Percentiles rank a stretch among this genome's conserved stretches.
Evolutionary conservation across 108 stramenopile genomes (phyloP).

Genomic region (Mayamaea pseudoterrestris): DNA sequence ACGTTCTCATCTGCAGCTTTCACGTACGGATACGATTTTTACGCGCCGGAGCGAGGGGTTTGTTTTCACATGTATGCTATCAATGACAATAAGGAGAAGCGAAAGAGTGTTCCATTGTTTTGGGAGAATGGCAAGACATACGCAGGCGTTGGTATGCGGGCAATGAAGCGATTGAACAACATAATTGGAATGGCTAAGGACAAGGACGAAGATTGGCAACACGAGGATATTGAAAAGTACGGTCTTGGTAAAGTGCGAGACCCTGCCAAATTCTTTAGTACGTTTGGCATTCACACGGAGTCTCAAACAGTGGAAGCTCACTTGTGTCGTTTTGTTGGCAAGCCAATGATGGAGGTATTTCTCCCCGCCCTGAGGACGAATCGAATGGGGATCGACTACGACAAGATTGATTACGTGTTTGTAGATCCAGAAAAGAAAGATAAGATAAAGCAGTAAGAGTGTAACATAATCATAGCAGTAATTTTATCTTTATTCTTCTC

Average conservation of each 20-base stretch:
- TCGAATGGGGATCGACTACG: constrained; percentile 73
- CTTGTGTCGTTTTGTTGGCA: constrained; percentile 82
- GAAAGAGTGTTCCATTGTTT: constrained; percentile 58
- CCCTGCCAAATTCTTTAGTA: constrained; percentile 58
- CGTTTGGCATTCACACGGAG: constrained; percentile 75
- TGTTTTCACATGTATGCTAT: constrained; percentile 83
- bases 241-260: constrained; percentile 65
- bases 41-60: constrained; percentile 58
- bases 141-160: constrained; percentile 40
- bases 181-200: constrained; percentile 74
- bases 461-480: background rate
- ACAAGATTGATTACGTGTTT: constrained; percentile 35
- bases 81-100: constrained; percentile 34
- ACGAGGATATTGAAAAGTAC: constrained; percentile 47
- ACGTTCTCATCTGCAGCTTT: too few relatives aligned
- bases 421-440: constrained; percentile 21
- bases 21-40: constrained; percentile 80
- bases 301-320: constrained; percentile 55
- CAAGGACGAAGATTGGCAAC: constrained; percentile 21
- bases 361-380: constrained; percentile 43
- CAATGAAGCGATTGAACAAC: constrained; percentile 67
- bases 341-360: constrained; percentile 61
- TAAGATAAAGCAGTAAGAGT: background rate
- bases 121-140: constrained; percentile 67
- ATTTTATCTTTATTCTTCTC: constrained; percentile 1